These are phyloP conservation scores for Thelonectria discophora DNA, from an alignment of 2,329 filamentous ascomycete genomes.

Conservation along the genomic window DNA sequence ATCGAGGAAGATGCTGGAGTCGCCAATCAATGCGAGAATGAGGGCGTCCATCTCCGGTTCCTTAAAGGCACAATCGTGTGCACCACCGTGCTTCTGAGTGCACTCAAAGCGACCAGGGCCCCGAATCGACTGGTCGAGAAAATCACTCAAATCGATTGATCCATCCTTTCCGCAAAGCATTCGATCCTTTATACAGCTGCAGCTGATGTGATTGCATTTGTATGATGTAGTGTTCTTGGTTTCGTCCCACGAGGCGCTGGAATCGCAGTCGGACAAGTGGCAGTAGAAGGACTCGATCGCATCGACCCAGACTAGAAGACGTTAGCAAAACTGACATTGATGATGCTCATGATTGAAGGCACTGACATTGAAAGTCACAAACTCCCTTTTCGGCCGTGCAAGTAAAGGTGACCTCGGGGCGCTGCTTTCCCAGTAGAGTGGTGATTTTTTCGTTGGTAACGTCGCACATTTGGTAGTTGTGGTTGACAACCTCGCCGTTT, in stretches of 20 bases:
- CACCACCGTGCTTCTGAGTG: slow-evolving; percentile 68
- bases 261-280: slow-evolving; percentile 81
- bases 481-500: slow-evolving; percentile 86
- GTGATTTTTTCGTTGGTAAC: slow-evolving; percentile 96
- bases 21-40: slow-evolving; percentile 89
- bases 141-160: slow-evolving; percentile 91
- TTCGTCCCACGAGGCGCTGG: slow-evolving; percentile 72
- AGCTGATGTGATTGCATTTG: slow-evolving; percentile 83
- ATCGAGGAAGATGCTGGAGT: slow-evolving; percentile 83
- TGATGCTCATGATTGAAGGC: not conserved
- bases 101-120: slow-evolving; percentile 89
- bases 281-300: slow-evolving; percentile 96
- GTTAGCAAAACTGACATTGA: slow-evolving; percentile 20
- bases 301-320: slow-evolving; percentile 84
- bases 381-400: slow-evolving; percentile 78
- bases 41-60: slow-evolving; percentile 93
- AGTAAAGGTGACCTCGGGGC: slow-evolving; percentile 93
- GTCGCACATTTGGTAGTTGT: slow-evolving; percentile 98
- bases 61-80: slow-evolving; percentile 79
- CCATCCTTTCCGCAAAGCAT: slow-evolving; percentile 94
- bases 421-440: slow-evolving; percentile 82
- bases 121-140: slow-evolving; percentile 81
- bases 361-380: slow-evolving; percentile 93
- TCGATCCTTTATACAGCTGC: slow-evolving; percentile 86
- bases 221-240: slow-evolving; percentile 84